Evolutionary conservation across 179 eudicot species (phyloP).

Genomic region (Carnegiea gigantea): DNA sequence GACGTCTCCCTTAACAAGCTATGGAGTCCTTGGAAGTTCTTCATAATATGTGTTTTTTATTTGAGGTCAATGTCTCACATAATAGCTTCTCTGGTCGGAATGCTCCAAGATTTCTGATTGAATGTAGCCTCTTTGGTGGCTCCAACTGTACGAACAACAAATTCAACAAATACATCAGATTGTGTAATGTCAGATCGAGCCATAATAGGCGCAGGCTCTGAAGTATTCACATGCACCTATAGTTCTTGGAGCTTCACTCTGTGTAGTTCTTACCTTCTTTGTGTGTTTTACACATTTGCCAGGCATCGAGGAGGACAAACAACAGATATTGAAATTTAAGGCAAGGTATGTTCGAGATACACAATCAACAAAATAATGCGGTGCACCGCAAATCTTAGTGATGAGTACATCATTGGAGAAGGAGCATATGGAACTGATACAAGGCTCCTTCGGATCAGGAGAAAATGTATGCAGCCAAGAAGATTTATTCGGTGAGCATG

Average conservation of each 20-base stretch:
- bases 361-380: conserved; percentile 51
- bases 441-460: conserved; percentile 54
- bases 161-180: conserved; percentile 25
- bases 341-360: conserved; percentile 40
- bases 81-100: conserved; percentile 64
- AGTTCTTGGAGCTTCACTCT: conserved; percentile 44
- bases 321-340: conserved; percentile 34
- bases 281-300: conserved; percentile 29
- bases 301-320: conserved; percentile 23
- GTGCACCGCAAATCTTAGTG: conserved; percentile 62
- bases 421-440: conserved; percentile 88
- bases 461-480: conserved; percentile 70
- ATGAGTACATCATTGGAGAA: conserved; percentile 63
- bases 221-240: conserved; percentile 32
- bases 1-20: conserved; percentile 65
- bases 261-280: conserved; percentile 35
- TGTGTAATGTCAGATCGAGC: conserved; percentile 28
- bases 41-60: conserved; percentile 36
- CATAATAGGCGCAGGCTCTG: conserved; percentile 24
- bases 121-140: conserved; percentile 31
- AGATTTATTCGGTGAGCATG: conserved; percentile 46
- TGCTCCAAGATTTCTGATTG: conserved; percentile 42
- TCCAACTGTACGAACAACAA: conserved; percentile 26
- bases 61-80: conserved; percentile 52
- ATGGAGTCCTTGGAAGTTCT: conserved; percentile 54